These are phyloP conservation scores for Choanephora cucurbitarum DNA, from an alignment of 371 early-diverging fungal species.

Conservation along the genomic window DNA sequence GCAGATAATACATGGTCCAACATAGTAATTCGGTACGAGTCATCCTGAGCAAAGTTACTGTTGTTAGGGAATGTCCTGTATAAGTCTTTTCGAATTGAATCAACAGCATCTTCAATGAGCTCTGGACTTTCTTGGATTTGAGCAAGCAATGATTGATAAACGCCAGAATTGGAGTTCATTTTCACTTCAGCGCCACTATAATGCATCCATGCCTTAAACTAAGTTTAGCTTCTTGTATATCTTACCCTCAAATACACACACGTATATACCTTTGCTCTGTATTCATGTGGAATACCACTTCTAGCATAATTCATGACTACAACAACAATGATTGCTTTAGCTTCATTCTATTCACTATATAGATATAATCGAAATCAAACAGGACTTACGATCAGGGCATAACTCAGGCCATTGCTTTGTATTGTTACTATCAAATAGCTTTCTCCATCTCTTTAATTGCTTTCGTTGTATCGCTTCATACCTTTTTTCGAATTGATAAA, in stretches of 20 bases:
- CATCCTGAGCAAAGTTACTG: conserved; percentile 55
- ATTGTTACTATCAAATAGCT: conserved; percentile 39
- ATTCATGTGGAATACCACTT: conserved; percentile 74
- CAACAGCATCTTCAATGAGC: conserved; percentile 59
- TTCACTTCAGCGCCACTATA: conserved; percentile 76
- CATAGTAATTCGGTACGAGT: conserved; percentile 51
- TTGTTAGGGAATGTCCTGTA: conserved; percentile 86
- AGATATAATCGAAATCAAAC: no score
- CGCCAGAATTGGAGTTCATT: conserved; percentile 54
- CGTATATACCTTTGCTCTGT: conserved; percentile 65
- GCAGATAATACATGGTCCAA: conserved; percentile 73
- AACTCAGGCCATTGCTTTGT: conserved; percentile 49
- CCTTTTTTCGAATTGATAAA: conserved; percentile 51
- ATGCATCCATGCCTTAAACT: conserved; percentile 71
- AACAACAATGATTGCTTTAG: not conserved
- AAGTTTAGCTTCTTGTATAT: not conserved
- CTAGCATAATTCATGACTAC: conserved; percentile 73
- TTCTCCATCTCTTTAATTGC: conserved; percentile 56
- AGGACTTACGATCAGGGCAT: conserved; percentile 49
- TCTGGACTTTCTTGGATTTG: conserved; percentile 60
- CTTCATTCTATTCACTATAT: not conserved
- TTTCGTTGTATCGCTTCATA: conserved; percentile 53
- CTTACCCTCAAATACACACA: no score
- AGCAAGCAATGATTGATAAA: conserved; percentile 57
- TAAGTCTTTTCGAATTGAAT: conserved; percentile 72